Base-by-base conservation (phyloP, 139 green algal genomes). In the Picochlorum costavermella region DNA sequence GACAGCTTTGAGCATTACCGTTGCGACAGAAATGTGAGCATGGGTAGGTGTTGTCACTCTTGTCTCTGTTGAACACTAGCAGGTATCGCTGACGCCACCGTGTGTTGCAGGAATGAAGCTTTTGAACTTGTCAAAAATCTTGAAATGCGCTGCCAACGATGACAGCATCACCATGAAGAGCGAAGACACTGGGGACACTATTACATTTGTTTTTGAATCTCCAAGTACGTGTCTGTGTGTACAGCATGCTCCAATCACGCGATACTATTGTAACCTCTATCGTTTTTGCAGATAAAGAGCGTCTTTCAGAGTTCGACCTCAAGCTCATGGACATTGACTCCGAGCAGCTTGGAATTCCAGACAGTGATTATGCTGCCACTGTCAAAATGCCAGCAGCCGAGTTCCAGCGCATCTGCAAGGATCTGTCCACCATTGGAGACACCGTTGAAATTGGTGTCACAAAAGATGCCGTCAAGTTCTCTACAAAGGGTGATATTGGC, bases 311-410 rank as follows among this genome's bases (percentile, higher is more conserved):
- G 70, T 98, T 99, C 74, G 90, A 99, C 68, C 72, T 99, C 5
- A 97, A 97, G 81, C 82, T 98, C 9, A 98, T 99, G 94, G 90
- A 96, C 63, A 99, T 99, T 56, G 94, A 98, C 77, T 91, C 76
- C 60, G 94, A 99, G 79, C 91, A 98, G 73, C 73, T 99, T 53
- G 90, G 90, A 62, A 97, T 99, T 62, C 94, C 73, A 3, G 92
- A 98, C 65, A 92, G 84, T 43, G 84, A 91, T 31, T 96, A 96
- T 73, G 73, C 77, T 25, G 92, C 92, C 11, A 88, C 84, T 17
- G 80, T 97, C 14, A 85, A 74, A 53, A 91, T 98, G 85, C 88
- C 94, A 11, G 75, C 89, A 4, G 36, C 61, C 2, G 93, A 99
- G 72, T 98, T 97, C 74, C 75, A 89, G 70, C 82, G 93, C 40